Conservation (phyloP, 78 protist species). For the Creolimax fragrantissima region DNA sequence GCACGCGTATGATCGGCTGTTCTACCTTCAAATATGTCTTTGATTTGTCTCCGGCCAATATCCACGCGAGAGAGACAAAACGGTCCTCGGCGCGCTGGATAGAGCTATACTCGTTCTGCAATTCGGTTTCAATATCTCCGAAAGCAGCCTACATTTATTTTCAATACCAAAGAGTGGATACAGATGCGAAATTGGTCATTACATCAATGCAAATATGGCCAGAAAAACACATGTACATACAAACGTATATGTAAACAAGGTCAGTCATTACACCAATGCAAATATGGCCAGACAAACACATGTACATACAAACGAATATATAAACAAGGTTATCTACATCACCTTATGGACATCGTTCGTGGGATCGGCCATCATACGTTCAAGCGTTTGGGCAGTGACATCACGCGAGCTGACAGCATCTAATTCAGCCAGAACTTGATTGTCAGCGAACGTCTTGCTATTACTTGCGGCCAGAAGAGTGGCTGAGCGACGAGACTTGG, state of each 20-base stretch:
- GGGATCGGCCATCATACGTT: not conserved
- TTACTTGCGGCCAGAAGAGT: not conserved
- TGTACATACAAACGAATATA: too few species aligned
- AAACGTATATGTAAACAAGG: too few species aligned
- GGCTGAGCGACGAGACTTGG: not conserved
- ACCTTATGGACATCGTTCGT: not conserved
- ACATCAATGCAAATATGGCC: too few species aligned
- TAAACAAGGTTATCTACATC: too few species aligned
- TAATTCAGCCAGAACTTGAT: not conserved
- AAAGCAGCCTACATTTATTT: not conserved
- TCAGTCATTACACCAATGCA: too few species aligned
- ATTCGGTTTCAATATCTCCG: not conserved
- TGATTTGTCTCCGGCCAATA: not conserved
- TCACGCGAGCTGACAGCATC: not conserved
- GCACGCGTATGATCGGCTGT: too few species aligned
- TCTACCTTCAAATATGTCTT: not conserved
- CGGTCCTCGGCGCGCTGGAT: not conserved
- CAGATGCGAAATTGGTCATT: too few species aligned
- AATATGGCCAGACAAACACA: too few species aligned
- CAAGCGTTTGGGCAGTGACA: not conserved
- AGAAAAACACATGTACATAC: too few species aligned
- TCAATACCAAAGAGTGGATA: too few species aligned
- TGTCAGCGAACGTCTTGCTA: not conserved
- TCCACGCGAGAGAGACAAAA: not conserved
- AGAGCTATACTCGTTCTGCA: not conserved